Base-by-base conservation (phyloP, 257 asterid genomes). In the Solanum appendiculatum region DNA sequence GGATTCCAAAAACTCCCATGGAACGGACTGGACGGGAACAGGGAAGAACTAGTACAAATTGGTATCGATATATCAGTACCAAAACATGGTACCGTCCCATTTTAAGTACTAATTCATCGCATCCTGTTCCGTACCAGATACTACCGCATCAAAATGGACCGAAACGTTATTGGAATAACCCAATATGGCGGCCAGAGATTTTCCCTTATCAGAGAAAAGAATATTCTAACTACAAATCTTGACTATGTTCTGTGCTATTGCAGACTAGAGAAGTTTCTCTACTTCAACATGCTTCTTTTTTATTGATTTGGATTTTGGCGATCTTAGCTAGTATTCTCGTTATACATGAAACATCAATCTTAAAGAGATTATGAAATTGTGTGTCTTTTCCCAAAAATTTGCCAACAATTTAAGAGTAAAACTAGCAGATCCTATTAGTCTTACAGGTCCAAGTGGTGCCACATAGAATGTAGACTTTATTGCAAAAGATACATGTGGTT, bases 361-460 rank as follows among this genome's bases (percentile, higher is more conserved):
- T 63, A 25, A n/a, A 63, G 72, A 31, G 11, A 12, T 63, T 4
- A 25, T 63, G 34, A 29, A 72, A 33, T 54, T 85, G 88, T 87
- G 87, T 91, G 91, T 87, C 42, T 82, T 92, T 48, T 92, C 93
- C 1, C 42, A 87, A 63, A 91, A 86, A 33, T 89, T 92, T 87
- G 85, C 25, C 34, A 78, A 87, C 82, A 88, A 86, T 74, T 85
- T 90, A 36, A 84, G 88, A 34, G 90, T 78, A 82, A 90, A 90
- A 83, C 83, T 88, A 56, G 84, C 42, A 6, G 91, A 86, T 64
- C 56, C 86, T 3, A 89, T 89, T 64, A 64, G 86, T 13, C 88
- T 91, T 29, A 88, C 31, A 89, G 92, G 93, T 36, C 92, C 91
- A 3, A 87, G 92, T 58, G 92, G 91, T 40, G 73, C 70, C 6